These are phyloP conservation scores for Hypoxylon fuscum DNA, from an alignment of 495 filamentous ascomycete genomes.

Conservation along the genomic window DNA sequence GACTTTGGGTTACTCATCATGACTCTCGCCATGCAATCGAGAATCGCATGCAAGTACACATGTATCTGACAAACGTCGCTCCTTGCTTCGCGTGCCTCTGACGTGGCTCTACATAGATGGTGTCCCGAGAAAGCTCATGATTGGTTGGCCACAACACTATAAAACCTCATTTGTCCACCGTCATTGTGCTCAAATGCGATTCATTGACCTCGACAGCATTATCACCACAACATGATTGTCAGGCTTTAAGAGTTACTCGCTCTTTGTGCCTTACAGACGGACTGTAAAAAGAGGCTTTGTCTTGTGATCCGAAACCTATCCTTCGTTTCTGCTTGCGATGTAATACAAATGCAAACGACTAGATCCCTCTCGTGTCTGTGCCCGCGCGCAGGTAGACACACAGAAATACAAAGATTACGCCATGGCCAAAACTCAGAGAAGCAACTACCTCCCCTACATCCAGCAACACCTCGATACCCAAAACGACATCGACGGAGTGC, in stretches of 20 bases:
- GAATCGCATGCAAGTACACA: too few relatives aligned
- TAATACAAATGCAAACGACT: conserved; percentile 33
- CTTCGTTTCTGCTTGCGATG: conserved; percentile 3
- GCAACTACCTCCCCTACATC: conserved; percentile 41
- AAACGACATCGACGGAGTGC: conserved; percentile 17
- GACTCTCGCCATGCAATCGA: too few relatives aligned
- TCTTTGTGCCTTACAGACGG: conserved; percentile 32
- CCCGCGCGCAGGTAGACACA: neutral
- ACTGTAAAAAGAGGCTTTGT: conserved; percentile 15
- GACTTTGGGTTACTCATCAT: too few relatives aligned
- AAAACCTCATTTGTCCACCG: conserved; percentile 20
- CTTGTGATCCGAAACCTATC: neutral
- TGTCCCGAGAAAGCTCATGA: neutral
- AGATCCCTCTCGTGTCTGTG: neutral
- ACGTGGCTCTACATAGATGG: conserved; percentile 35
- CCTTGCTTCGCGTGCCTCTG: too few relatives aligned
- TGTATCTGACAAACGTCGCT: too few relatives aligned
- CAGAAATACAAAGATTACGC: conserved; percentile 15
- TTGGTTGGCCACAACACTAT: conserved; percentile 17
- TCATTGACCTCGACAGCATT: conserved; percentile 13
- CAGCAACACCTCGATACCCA: conserved; percentile 33
- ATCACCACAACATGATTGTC: conserved; percentile 24
- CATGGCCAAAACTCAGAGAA: conserved; percentile 28
- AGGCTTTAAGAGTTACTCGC: conserved; percentile 5
- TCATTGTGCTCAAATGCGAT: conserved; percentile 2